These are phyloP conservation scores for Macrolepiota dolichaula DNA, from an alignment of 768 basidiomycete genomes.

Conservation along the genomic window DNA sequence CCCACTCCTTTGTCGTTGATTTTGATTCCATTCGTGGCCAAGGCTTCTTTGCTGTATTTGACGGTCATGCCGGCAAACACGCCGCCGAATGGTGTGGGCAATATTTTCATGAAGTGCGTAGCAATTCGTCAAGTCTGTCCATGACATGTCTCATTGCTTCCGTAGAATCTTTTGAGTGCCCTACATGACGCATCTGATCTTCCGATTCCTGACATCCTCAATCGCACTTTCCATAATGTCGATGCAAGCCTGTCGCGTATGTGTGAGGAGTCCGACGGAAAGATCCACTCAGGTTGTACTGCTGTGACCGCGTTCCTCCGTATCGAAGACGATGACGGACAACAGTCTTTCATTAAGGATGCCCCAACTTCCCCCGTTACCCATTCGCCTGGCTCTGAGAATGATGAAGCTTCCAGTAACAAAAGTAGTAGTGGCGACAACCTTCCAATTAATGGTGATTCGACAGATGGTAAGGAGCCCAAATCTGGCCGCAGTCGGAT, in stretches of 20 bases:
- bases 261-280: constrained; percentile 83
- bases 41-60: constrained; percentile 97
- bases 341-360: constrained; percentile 60
- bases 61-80: constrained; percentile 98
- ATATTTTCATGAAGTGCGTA: constrained; percentile 84
- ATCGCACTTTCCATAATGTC: constrained; percentile 92
- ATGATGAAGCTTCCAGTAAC: constrained; percentile 29
- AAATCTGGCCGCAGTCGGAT: constrained; percentile 48
- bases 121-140: neutral
- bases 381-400: constrained; percentile 32
- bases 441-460: constrained; percentile 28
- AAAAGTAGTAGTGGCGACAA: constrained; percentile 42
- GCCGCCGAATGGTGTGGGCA: constrained; percentile 98
- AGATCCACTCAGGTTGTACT: constrained; percentile 95
- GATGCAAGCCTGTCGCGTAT: constrained; percentile 80
- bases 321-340: constrained; percentile 76
- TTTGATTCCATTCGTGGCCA: constrained; percentile 90
- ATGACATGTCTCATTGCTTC: constrained; percentile 2
- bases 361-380: constrained; percentile 24
- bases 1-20: constrained; percentile 94
- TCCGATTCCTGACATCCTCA: constrained; percentile 83
- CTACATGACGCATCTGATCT: constrained; percentile 55
- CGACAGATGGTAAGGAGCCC: constrained; percentile 33
- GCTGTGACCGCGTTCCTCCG: constrained; percentile 95
- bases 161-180: constrained; percentile 59